Percentiles rank a stretch among this genome's conserved stretches.
These are phyloP conservation scores for Cladobotryum protrusum DNA, from an alignment of 2,329 filamentous ascomycete species.

Conservation along the genomic window DNA sequence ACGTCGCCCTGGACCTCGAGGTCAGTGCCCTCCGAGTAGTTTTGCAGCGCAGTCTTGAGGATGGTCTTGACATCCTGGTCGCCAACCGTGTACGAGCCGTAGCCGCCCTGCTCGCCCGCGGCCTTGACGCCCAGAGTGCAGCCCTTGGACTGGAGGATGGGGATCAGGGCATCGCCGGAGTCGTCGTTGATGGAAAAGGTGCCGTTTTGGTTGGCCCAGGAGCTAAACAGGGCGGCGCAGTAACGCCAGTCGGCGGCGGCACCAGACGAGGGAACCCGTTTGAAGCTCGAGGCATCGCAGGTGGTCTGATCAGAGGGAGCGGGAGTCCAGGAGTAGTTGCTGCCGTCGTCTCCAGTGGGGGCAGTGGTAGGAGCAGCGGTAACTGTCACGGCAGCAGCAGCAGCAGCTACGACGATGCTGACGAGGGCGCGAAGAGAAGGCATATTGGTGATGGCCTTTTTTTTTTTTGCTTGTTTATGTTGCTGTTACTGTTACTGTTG, in stretches of 20 bases:
- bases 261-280: constrained; percentile 12
- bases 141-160: constrained; percentile 20
- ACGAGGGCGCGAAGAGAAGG: background rate
- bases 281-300: constrained; percentile 23
- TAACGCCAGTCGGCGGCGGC: constrained; percentile 24
- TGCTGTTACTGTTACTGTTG: background rate
- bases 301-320: constrained; percentile 17
- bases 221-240: constrained; percentile 26
- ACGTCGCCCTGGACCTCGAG: constrained; percentile 18
- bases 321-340: constrained; percentile 21
- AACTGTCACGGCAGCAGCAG: constrained; percentile 1
- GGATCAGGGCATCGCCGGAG: constrained; percentile 14
- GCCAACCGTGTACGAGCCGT: constrained; percentile 18
- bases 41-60: constrained; percentile 15
- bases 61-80: constrained; percentile 19
- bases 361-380: background rate
- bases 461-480: background rate
- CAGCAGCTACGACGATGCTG: background rate
- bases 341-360: constrained; percentile 13
- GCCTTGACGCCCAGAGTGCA: constrained; percentile 23
- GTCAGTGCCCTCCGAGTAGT: constrained; percentile 16
- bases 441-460: constrained; percentile 1
- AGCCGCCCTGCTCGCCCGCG: constrained; percentile 3
- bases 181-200: constrained; percentile 21
- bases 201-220: constrained; percentile 24